A percentile compares a stretch with the other conserved stretches of the same genome.
Conservation (phyloP, 768 basidiomycete species). For the Baorangia bicolor region DNA sequence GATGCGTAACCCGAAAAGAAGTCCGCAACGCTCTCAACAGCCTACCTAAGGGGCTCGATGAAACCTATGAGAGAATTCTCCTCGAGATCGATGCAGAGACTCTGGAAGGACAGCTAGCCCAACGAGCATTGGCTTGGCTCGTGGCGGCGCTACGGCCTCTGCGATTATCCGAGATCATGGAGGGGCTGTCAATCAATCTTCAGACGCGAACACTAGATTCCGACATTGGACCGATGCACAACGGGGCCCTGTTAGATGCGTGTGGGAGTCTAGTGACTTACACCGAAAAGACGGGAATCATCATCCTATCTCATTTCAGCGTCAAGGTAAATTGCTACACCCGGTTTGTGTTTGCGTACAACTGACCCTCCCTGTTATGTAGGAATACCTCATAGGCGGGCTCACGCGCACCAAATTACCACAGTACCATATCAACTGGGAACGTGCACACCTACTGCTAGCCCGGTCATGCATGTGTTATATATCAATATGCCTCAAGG, state of each 20-base stretch:
- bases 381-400: slow-evolving; percentile 1
- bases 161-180: background rate
- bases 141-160: slow-evolving; percentile 3
- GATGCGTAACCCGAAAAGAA: no score
- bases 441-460: background rate
- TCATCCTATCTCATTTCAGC: no score
- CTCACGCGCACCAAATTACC: background rate
- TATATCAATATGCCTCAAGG: background rate
- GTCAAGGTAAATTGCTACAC: no score
- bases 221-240: no score
- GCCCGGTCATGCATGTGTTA: slow-evolving; percentile 3
- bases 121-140: background rate
- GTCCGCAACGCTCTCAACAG: no score
- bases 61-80: no score
- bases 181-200: background rate
- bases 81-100: no score
- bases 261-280: no score
- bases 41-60: no score
- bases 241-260: no score
- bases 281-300: no score
- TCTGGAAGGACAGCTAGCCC: background rate
- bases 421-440: background rate
- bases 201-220: background rate
- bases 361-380: background rate
- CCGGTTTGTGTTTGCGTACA: background rate